phyloP scores from a whole-genome alignment of 1,139 yeast genomes.

The Yamadazyma sp. region DNA sequence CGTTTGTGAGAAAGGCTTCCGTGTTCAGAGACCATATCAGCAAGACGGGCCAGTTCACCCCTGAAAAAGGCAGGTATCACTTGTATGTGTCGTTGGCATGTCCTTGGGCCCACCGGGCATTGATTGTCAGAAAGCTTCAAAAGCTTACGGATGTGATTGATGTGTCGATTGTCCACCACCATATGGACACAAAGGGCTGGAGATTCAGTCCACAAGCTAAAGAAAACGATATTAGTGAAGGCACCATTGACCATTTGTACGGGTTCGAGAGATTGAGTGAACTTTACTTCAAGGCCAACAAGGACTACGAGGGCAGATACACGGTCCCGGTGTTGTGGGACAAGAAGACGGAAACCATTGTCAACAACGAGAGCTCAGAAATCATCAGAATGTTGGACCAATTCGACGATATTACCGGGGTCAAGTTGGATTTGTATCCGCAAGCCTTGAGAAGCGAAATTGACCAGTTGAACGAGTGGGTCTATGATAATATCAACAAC shows the following conservation, averaged over 20 bases:
- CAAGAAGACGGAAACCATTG: slow-evolving; percentile 75
- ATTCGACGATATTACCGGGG: slow-evolving; percentile 47
- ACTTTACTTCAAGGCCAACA: slow-evolving; percentile 71
- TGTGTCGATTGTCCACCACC: slow-evolving; percentile 85
- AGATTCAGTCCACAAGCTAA: slow-evolving; percentile 50
- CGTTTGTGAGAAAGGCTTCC: slow-evolving; percentile 50
- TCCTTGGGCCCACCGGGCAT: slow-evolving; percentile 94
- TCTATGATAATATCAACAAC: slow-evolving; percentile 82
- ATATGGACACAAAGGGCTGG: slow-evolving; percentile 86
- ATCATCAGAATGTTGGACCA: slow-evolving; percentile 80
- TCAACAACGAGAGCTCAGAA: slow-evolving; percentile 87
- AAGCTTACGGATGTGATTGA: slow-evolving; percentile 66
- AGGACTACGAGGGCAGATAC: slow-evolving; percentile 74
- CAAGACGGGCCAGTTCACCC: slow-evolving; percentile 62
- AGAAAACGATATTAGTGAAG: slow-evolving; percentile 40
- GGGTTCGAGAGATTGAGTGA: slow-evolving; percentile 62
- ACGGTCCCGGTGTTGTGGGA: slow-evolving; percentile 97
- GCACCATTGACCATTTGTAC: slow-evolving; percentile 68
- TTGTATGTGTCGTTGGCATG: slow-evolving; percentile 86
- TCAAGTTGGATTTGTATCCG: slow-evolving; percentile 64
- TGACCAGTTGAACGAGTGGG: slow-evolving; percentile 81
- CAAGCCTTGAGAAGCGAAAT: slow-evolving; percentile 50
- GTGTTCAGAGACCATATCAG: slow-evolving; percentile 56
- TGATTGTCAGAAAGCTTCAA: slow-evolving; percentile 74
- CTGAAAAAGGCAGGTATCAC: slow-evolving; percentile 83